phyloP scores from a whole-genome alignment of 1,284 basidiomycete species.

The Malassezia caprae region DNA sequence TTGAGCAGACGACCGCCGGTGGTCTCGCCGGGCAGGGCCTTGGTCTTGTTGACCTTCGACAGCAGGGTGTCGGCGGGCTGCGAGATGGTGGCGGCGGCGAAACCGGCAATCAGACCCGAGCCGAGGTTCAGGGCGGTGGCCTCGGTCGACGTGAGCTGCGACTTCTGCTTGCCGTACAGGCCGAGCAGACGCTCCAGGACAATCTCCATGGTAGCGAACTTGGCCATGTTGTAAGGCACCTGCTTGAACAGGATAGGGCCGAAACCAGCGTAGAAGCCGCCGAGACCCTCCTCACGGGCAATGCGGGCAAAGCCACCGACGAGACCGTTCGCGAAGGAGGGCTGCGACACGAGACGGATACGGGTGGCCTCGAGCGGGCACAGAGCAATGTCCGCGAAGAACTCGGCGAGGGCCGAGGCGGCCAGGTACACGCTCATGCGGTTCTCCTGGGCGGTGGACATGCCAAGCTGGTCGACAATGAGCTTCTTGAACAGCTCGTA shows the following conservation, averaged over 20 bases:
- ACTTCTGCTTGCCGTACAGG: constrained; percentile 53
- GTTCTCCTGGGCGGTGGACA: constrained; percentile 43
- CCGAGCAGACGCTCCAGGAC: constrained; percentile 52
- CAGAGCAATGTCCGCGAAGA: constrained; percentile 48
- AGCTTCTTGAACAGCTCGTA: constrained; percentile 49
- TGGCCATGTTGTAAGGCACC: constrained; percentile 51
- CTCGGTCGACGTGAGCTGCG: constrained; percentile 45
- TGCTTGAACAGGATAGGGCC: constrained; percentile 49
- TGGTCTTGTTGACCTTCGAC: constrained; percentile 57
- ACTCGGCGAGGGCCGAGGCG: constrained; percentile 46
- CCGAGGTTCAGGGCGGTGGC: constrained; percentile 43
- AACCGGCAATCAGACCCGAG: constrained; percentile 47
- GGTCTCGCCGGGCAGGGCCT: constrained; percentile 54
- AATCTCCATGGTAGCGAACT: constrained; percentile 51
- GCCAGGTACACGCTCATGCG: constrained; percentile 45
- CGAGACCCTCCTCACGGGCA: constrained; percentile 42
- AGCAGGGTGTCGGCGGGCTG: constrained; percentile 49
- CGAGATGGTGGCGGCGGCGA: constrained; percentile 47
- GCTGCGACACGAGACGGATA: constrained; percentile 48
- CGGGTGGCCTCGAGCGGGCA: constrained; percentile 48
- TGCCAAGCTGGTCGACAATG: constrained; percentile 42
- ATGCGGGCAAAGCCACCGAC: constrained; percentile 42
- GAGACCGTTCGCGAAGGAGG: constrained; percentile 46
- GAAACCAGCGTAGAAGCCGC: constrained; percentile 51
- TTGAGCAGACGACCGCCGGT: constrained; percentile 52